Base-by-base conservation (phyloP, 306 rosid genomes). In the Dicorynia guianensis region DNA sequence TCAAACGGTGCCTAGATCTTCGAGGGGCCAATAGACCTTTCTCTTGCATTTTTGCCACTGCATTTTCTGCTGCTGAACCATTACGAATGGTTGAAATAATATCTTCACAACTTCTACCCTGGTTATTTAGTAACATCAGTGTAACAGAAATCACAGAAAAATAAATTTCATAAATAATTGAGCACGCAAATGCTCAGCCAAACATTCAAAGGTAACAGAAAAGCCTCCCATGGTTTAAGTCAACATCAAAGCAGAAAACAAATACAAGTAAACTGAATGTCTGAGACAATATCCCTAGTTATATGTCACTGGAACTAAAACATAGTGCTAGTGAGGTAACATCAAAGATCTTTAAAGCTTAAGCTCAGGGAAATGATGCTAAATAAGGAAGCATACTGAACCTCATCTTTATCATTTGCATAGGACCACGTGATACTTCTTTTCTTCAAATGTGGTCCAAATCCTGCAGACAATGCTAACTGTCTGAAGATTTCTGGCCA, bases 401-500 rank as follows among this genome's bases (percentile, higher is more conserved):
- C 99, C 99, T 92, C 98, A 4, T 89, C 88, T 72, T 87, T 96
- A 75, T 84, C 89, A 85, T 81, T 90, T 79, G 85, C 63, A 80
- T 78, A 87, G 17, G 97, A 82, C 97, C 92, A 90, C 10, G 80
- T 5, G 18, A 84, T 59, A 78, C 81, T 89, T 85, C 92, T 90
- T 81, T 92, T 90, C 88, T 79, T 92, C 83, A 95, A 77, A 85
- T 71, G 89, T 5, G 99, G 99, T 76, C 99, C 99, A 77, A 90
- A 86, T 81, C 99, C 97, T 9, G 99, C 93, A 59, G 97, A 90
- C 59, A 95, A 84, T 53, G 97, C 99, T 43, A 95, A 77, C 80
- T 95, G 99, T 74, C 99, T 85, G 67, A 92, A 84, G 75, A 95
- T 85, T 85, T 95, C 99, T 56, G 97, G 97, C 99, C 99, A 95